Evolutionary conservation across 768 basidiomycete genomes (phyloP), one percentile per base, ranked within the genome.

Genomic region (Boletellus ananiceps): DNA sequence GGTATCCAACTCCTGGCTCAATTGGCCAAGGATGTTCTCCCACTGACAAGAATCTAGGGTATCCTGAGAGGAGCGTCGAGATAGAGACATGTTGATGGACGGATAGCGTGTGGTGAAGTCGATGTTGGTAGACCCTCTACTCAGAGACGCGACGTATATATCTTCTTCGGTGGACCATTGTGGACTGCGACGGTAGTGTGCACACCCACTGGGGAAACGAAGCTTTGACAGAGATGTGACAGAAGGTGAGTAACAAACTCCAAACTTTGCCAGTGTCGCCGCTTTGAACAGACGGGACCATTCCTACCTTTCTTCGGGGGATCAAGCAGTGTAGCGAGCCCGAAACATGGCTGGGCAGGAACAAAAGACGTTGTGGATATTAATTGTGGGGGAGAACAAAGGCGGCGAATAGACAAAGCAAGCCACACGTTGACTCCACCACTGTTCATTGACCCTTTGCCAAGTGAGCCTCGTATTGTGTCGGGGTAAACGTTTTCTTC

Each of bases 401-500:
- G 42, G 9, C 29, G 29, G 29, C 29, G 29, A 7, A 33, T 15
- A 36, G 41, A 38, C 32, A 43, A 43, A 29, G 23, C 40, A 38
- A 32, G 11, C 29, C 18, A 3, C 32, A 31, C 21, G 25, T 14
- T 13, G 34, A 4, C 19, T 15, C 40, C 40, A 29, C 25, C 31
- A 12, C n/a, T 35, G 16, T 12, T 58, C 50, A 62, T 6, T 54
- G 40, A 8, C 50, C 42, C 40, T 75, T 76, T 14, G 71, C 70
- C 47, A 75, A 60, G 18, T 76, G 64, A 1, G 71, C 74, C 44
- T 82, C 73, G 61, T 80, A 87, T 64, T 88, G 84, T 54, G 76
- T 74, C 5, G 80, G 83, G 4, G 86, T 88, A 49, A 81, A 79
- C 0, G 86, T 83, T 81, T 84, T 88, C 86, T 88, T 54, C 25